Evolutionary conservation across 2,329 filamentous ascomycete species (phyloP).

Genomic region (Penicillium corylophilum): DNA sequence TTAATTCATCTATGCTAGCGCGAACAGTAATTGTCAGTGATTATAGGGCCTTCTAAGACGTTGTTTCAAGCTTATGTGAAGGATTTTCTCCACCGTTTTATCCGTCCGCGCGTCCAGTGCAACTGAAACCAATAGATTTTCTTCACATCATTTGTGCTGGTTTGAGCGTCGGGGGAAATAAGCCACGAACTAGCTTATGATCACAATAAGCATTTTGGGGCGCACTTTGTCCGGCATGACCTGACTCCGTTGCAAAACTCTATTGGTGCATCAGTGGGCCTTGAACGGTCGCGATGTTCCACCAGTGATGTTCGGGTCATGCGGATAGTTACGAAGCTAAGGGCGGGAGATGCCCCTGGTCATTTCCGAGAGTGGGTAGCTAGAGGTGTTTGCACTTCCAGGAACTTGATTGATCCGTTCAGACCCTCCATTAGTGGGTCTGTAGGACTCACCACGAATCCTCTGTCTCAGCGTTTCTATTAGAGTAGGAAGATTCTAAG

Average conservation of each 20-base stretch:
- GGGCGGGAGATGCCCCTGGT: background rate
- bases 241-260: background rate
- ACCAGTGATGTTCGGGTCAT: background rate
- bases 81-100: background rate
- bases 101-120: background rate
- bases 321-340: background rate
- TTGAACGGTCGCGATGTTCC: background rate
- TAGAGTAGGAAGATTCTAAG: too few species aligned
- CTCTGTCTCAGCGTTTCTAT: too few species aligned
- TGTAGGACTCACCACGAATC: too few species aligned
- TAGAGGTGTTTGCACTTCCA: background rate
- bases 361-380: background rate
- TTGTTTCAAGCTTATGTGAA: background rate
- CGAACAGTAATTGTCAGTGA: background rate
- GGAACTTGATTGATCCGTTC: background rate
- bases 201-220: background rate
- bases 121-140: background rate
- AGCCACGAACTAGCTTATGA: background rate
- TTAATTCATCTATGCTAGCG: constrained; percentile 25
- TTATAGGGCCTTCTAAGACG: background rate
- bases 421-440: too few species aligned
- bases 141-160: background rate
- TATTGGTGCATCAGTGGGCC: background rate
- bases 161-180: background rate
- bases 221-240: background rate